These are phyloP conservation scores for Acanthamoeba divionensis DNA, from an alignment of 208 protist species.

Conservation along the genomic window DNA sequence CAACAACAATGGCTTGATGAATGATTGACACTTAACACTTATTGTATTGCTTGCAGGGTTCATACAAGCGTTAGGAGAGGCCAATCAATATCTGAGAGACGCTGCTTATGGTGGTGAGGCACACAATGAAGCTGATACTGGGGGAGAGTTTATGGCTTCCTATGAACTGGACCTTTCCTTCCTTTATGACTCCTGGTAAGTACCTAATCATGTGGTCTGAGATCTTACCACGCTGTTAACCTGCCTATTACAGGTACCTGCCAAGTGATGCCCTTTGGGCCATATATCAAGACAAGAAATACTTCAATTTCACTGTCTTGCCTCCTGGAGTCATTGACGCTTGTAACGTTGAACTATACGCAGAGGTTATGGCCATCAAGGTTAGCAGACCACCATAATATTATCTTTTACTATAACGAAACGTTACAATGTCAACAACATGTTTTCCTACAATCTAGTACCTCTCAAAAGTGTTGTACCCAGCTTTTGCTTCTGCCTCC, in stretches of 20 bases:
- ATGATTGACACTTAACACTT: background rate
- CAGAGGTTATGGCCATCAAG: constrained; percentile 36
- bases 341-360: constrained; percentile 13
- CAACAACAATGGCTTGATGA: background rate
- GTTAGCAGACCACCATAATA: no score
- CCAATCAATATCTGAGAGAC: background rate
- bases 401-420: background rate
- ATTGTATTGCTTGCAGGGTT: background rate
- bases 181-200: background rate
- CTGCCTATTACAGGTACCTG: background rate
- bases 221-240: background rate
- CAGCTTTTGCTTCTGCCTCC: background rate
- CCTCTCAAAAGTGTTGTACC: background rate
- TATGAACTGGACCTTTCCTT: constrained; percentile 46
- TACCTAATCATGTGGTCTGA: background rate
- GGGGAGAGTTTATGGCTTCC: constrained; percentile 29
- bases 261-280: background rate
- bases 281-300: background rate
- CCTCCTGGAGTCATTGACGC: background rate
- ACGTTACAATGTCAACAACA: background rate
- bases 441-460: background rate
- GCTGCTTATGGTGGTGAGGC: background rate
- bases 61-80: constrained; percentile 5
- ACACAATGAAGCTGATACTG: background rate
- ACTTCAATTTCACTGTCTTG: background rate